Conservation (phyloP, 2,329 filamentous ascomycete genomes). For the Pseudogymnoascus sp. region DNA sequence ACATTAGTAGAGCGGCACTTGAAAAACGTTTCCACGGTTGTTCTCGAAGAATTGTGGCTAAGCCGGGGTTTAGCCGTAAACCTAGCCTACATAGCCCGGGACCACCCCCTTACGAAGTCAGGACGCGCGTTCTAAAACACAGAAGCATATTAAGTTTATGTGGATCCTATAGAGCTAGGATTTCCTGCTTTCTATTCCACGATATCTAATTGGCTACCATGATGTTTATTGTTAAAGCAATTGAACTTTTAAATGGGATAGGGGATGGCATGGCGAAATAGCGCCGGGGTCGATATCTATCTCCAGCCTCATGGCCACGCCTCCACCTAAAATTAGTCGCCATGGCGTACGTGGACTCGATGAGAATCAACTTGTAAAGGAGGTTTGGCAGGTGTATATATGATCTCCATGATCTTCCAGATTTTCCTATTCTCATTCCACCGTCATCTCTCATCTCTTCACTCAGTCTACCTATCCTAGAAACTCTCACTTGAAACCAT, state of each 20-base stretch:
- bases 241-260: background rate
- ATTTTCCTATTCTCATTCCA: background rate
- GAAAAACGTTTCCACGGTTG: background rate
- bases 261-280: background rate
- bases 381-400: background rate
- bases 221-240: background rate
- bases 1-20: background rate
- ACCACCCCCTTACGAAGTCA: background rate
- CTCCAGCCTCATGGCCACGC: background rate
- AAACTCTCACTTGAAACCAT: background rate
- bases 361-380: background rate
- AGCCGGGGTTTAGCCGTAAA: background rate
- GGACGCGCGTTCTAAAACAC: conserved; percentile 3
- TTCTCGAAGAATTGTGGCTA: background rate
- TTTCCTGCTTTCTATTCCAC: background rate
- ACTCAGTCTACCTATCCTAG: background rate
- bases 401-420: background rate
- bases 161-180: background rate
- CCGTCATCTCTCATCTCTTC: background rate
- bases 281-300: conserved; percentile 12
- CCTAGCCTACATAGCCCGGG: background rate
- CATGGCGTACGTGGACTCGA: background rate
- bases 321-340: background rate
- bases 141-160: background rate
- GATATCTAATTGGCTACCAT: background rate